Conservation (phyloP, 257 asterid species). For the Primulina eburnea region DNA sequence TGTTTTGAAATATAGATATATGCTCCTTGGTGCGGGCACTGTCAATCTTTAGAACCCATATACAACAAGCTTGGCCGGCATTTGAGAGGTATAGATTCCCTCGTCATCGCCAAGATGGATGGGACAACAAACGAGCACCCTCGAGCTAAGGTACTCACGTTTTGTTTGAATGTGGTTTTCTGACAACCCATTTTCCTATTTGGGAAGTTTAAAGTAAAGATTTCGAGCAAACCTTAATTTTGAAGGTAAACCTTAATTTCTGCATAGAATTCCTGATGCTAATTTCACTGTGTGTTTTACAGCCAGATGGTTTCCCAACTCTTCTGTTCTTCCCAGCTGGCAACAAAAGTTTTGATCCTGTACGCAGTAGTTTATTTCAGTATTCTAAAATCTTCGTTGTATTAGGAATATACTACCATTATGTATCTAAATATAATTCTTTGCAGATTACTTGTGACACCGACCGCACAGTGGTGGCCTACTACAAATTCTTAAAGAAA, state of each 20-base stretch:
- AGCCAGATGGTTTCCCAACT: constrained; percentile 95
- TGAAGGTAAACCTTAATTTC: background rate
- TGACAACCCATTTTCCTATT: background rate
- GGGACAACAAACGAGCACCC: constrained; percentile 97
- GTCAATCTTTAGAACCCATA: constrained; percentile 84
- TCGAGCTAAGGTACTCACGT: constrained; percentile 73
- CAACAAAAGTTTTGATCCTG: constrained; percentile 96
- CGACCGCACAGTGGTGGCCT: constrained; percentile 87
- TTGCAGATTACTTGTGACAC: constrained; percentile 48
- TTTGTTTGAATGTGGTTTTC: too few relatives aligned
- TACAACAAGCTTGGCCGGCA: constrained; percentile 83
- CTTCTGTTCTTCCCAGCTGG: constrained; percentile 97
- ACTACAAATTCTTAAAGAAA: constrained; percentile 89
- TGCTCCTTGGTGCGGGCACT: constrained; percentile 98
- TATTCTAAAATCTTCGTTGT: background rate
- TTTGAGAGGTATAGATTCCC: constrained; percentile 63
- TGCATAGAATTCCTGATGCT: constrained; percentile 7
- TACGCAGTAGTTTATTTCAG: constrained; percentile 32
- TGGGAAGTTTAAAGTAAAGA: background rate
- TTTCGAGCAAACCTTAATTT: background rate
- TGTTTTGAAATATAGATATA: constrained; percentile 52
- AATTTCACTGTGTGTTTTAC: constrained; percentile 24
- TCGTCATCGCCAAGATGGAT: constrained; percentile 95
- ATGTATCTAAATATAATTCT: background rate
- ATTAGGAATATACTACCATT: background rate